These are phyloP conservation scores for Magnolia officinalis DNA, from an alignment of 164 flowering plant genomes.

Conservation along the genomic window DNA sequence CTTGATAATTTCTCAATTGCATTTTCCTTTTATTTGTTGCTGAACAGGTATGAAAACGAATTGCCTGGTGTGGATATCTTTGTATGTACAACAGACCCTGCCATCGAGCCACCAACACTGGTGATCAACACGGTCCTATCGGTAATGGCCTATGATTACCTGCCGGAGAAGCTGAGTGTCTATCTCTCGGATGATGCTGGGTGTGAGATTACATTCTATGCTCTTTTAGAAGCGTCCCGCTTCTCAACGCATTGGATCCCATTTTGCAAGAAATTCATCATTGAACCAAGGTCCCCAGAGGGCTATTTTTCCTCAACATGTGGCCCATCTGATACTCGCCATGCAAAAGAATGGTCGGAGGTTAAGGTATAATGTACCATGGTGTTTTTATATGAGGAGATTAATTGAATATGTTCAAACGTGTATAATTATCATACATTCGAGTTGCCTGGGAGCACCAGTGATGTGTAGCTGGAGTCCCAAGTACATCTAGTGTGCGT, in stretches of 20 bases:
- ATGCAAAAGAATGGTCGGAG: not conserved
- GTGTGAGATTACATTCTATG: slow-evolving; percentile 40
- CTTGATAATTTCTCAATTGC: not conserved
- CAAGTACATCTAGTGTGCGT: not conserved
- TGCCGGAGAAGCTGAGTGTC: slow-evolving; percentile 37
- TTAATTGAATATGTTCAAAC: not conserved
- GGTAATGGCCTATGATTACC: slow-evolving; percentile 44
- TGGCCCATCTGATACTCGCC: slow-evolving; percentile 3
- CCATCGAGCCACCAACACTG: slow-evolving; percentile 40
- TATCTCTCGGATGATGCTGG: slow-evolving; percentile 51
- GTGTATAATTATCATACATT: not conserved
- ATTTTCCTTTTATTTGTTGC: not conserved
- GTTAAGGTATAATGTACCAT: slow-evolving; percentile 7
- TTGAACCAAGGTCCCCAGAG: slow-evolving; percentile 37
- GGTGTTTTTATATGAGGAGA: not conserved
- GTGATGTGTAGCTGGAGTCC: not conserved
- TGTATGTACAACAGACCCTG: slow-evolving; percentile 49
- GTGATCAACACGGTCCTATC: slow-evolving; percentile 43
- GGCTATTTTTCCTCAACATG: slow-evolving; percentile 24
- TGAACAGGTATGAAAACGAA: slow-evolving; percentile 19
- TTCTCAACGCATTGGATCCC: slow-evolving; percentile 43
- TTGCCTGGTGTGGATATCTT: slow-evolving; percentile 41
- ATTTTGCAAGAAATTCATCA: slow-evolving; percentile 36
- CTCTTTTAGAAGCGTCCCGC: slow-evolving; percentile 39
- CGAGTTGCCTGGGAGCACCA: not conserved